phyloP scores from a whole-genome alignment of 768 basidiomycete species.

The Lactarius tabidus region DNA sequence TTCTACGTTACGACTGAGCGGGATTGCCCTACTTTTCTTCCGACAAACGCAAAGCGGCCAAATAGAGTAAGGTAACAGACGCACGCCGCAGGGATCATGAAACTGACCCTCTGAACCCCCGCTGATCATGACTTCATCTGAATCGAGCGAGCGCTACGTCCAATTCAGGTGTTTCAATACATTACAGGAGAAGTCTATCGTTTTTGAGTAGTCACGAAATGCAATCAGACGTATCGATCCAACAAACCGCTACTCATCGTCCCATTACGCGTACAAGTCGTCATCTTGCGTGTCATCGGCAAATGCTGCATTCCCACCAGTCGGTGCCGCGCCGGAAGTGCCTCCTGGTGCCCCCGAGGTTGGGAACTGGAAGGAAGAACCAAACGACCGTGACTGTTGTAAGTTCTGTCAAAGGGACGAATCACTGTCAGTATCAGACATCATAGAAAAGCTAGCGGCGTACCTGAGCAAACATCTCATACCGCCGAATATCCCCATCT shows the following conservation, averaged over 20 bases:
- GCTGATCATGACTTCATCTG: not conserved
- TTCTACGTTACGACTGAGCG: too few relatives aligned
- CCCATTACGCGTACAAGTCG: slow-evolving; percentile 74
- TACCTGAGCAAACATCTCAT: slow-evolving; percentile 97
- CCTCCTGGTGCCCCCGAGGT: slow-evolving; percentile 28
- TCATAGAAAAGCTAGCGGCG: slow-evolving; percentile 19
- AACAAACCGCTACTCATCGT: slow-evolving; percentile 7
- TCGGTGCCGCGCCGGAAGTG: slow-evolving; percentile 30
- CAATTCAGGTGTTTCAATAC: not conserved
- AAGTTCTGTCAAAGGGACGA: slow-evolving; percentile 53
- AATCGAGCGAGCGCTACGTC: not conserved
- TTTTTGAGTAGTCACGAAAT: slow-evolving; percentile 15
- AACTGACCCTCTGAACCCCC: not conserved
- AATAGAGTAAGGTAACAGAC: not conserved
- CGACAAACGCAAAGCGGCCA: not conserved
- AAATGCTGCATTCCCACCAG: slow-evolving; percentile 67
- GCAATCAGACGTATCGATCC: slow-evolving; percentile 10
- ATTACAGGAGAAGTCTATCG: slow-evolving; percentile 22
- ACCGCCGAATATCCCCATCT: slow-evolving; percentile 93
- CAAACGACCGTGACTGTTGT: slow-evolving; percentile 89
- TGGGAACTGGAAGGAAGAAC: slow-evolving; percentile 98
- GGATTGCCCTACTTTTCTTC: too few relatives aligned
- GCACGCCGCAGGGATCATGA: not conserved
- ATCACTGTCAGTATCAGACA: not conserved
- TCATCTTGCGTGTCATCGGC: slow-evolving; percentile 85